Evolutionary conservation across 768 basidiomycete genomes (phyloP).

Genomic region (Sarcodon aspratus): DNA sequence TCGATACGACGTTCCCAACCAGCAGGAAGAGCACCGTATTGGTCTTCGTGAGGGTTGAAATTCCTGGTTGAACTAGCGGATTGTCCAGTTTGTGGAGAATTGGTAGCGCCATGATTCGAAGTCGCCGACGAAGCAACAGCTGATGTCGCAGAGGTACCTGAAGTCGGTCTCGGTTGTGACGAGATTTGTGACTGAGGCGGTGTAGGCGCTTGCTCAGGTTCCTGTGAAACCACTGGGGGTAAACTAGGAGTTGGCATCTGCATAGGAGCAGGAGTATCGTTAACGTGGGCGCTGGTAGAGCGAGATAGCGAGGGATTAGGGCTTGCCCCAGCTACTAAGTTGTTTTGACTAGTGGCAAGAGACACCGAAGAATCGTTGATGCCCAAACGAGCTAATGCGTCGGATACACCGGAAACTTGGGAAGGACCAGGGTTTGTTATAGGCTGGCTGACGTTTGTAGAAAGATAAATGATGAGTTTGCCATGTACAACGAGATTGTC

Average conservation of each 20-base stretch:
- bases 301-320: conserved; percentile 42
- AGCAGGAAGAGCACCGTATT: conserved; percentile 78
- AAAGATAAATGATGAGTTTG: conserved; percentile 92
- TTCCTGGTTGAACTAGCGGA: conserved; percentile 40
- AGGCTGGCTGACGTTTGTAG: conserved; percentile 79
- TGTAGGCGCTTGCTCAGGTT: conserved; percentile 8
- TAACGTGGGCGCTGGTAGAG: conserved; percentile 55
- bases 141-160: not conserved
- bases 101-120: not conserved
- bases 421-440: conserved; percentile 80
- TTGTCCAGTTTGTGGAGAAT: conserved; percentile 15
- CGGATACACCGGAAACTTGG: conserved; percentile 46
- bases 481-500: conserved; percentile 97
- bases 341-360: conserved; percentile 37
- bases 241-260: conserved; percentile 29
- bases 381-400: conserved; percentile 49
- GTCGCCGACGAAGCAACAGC: not conserved
- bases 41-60: conserved; percentile 93
- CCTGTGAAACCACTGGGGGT: conserved; percentile 2
- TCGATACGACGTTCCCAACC: conserved; percentile 98
- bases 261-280: conserved; percentile 27
- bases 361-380: conserved; percentile 49
- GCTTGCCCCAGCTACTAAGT: conserved; percentile 13
- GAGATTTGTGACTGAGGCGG: conserved; percentile 4
- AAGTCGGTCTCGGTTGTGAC: conserved; percentile 11